Evolutionary conservation across 1,139 yeast species (phyloP), one percentile per base, ranked within the genome.

Genomic region (Protomyces inundatus): DNA sequence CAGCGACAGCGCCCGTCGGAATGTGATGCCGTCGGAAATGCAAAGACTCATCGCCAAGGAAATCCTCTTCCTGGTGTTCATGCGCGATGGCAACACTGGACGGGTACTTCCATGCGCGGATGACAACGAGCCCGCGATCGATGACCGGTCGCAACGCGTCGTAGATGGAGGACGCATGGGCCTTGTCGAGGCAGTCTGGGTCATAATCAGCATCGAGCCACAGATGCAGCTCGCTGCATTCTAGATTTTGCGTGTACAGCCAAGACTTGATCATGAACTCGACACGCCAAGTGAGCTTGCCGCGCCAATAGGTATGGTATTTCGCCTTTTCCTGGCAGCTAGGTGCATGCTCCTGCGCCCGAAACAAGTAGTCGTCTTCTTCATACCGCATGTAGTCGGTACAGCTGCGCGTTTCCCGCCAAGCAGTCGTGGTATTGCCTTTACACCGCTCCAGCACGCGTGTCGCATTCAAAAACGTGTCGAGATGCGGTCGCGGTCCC

Each of bases 221-320:
- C 14, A 58, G 34, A 42, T 58, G 55, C 50, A 58, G 33, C 56
- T 52, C 40, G 34, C 56, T 51, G 53, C 62, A 58, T 9, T 58
- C 46, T n/a, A 58, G 53, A 33, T 58, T 58, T 40, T 58, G 62
- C 23, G 62, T 58, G 37, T 32, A 58, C 16, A 58, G 52, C 42
- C 53, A 58, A 4, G 62, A 58, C 56, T 58, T 58, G 56, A 58
- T 35, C 56, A 52, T 58, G 56, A 58, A 58, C 10, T 55, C 53
- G 16, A 58, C 62, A 2, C 62, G 51, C 55, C 56, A 52, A 3
- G 56, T 58, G 34, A 52, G 53, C 14, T 55, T 55, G 34, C 62
- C 62, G 7, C 62, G 62, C 62, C 62, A 58, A 23, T 58, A 58
- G 5, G 62, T 58, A n/a, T 58, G 62, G 30, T 52, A 58, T 39